Evolutionary conservation across 768 basidiomycete species (phyloP), one percentile per base, ranked within the genome.

Genomic region (Termitomyces sp.): DNA sequence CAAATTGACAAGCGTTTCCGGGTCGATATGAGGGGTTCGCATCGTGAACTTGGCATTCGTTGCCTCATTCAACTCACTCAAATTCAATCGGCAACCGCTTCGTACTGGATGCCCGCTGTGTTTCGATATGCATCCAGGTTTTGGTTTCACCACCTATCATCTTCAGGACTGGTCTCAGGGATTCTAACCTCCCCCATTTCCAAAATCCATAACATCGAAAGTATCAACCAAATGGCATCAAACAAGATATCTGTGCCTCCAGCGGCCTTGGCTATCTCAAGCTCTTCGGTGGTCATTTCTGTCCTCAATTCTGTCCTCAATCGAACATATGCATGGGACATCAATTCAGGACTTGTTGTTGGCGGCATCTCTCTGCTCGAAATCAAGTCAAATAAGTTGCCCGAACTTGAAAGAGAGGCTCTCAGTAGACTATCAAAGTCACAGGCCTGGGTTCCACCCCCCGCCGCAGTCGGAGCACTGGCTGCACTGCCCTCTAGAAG

Each of bases 61-160:
- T 65, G 64, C 42, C 58, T 65, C 28, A 38, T n/a, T 16, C 59
- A 55, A n/a, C 24, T 65, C 3, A 9, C 42, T 50, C n/a, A 18
- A 32, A 36, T 39, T 13, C 38, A 20, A 7, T 44, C 39, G 3
- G 38, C 55, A 1, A 50, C 15, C 8, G 2, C 48, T 8, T 24
- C 39, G 2, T 18, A 12, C 28, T 20, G n/a, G 22, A 44, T 63
- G 28, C 58, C 57, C 6, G 16, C 40, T n/a, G n/a, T 38, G 32
- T 44, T 63, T 35, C 54, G 46, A 32, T 63, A 63, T 52, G 62
- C 62, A 12, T 33, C 38, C 33, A 38, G 33, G 18, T 63, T 63
- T 15, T 59, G 58, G 45, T 55, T 38, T 0, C 33, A n/a, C n/a
- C n/a, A n/a, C n/a, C n/a, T n/a, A n/a, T n/a, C n/a, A n/a, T n/a